phyloP scores from a whole-genome alignment of 78 protist genomes.

The Pirum gemmata region DNA sequence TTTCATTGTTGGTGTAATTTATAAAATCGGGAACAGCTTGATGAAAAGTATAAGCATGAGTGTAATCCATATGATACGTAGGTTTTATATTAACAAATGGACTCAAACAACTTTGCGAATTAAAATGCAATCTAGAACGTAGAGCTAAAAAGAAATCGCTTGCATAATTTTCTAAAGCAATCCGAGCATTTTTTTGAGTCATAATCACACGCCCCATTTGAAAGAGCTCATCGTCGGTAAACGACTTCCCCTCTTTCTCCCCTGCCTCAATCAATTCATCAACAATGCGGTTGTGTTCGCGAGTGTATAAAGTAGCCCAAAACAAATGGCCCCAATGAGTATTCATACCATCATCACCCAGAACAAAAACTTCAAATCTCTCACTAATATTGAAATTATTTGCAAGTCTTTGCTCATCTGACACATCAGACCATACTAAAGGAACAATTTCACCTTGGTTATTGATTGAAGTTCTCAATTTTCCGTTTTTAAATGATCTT shows the following conservation, averaged over 20 bases:
- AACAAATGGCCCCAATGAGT: neutral
- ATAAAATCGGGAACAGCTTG: neutral
- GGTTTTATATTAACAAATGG: neutral
- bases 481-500: neutral
- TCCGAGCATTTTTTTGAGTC: neutral
- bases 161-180: neutral
- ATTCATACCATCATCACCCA: neutral
- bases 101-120: neutral
- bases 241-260: neutral
- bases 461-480: neutral
- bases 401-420: too few relatives aligned
- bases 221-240: neutral
- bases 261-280: neutral
- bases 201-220: constrained; percentile 12
- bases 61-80: neutral
- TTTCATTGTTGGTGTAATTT: neutral
- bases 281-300: neutral
- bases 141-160: neutral
- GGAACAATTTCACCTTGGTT: neutral
- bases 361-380: neutral
- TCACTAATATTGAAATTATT: too few relatives aligned
- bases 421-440: neutral
- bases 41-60: neutral
- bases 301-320: neutral
- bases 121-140: neutral